Evolutionary conservation across 768 basidiomycete genomes (phyloP), one percentile per base, ranked within the genome.

Genomic region (Auriscalpium orientale): DNA sequence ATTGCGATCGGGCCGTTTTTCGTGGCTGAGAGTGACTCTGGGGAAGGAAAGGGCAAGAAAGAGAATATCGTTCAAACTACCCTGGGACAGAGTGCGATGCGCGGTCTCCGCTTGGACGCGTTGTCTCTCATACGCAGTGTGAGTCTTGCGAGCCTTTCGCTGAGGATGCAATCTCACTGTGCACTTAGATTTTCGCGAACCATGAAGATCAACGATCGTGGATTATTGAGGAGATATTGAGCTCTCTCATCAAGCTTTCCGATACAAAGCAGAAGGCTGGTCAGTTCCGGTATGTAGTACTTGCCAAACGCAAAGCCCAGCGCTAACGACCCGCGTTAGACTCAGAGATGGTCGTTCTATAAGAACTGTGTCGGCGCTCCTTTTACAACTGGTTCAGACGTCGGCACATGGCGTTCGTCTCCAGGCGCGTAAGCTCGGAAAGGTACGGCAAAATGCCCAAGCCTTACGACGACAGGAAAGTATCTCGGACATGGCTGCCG

Each of bases 141-240:
- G 65, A 73, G 88, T 28, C 52, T 10, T 54, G 33, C 18, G 40
- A 55, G 54, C 22, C 5, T 58, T 43, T 46, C 36, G 44, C 18
- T n/a, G 37, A 46, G 51, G 28, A 20, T 45, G 16, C 40, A 4
- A 53, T 49, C n/a, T 15, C 61, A 33, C 68, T 36, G 3, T 15
- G 40, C 53, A 43, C 53, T 1, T 64, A 97, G 95, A 86, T 95
- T 35, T 98, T 97, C 63, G 90, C 91, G 12, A 89, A 87, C 59
- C 85, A 98, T 65, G 84, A 90, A 61, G 87, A 87, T 45, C 97
- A 99, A 68, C 76, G 97, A 9, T 84, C 87, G 1, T 97, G 94
- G 94, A 95, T 98, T 59, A 87, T 98, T n/a, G 95, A 98, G 67
- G 97, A 98, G 70, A 95, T 98, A 36, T 66, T 99, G 28, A 81